Percentiles rank a stretch among this genome's conserved stretches.
Conservation (phyloP, 192 early-diverging fungal species). For the Spizellomyces punctatus region DNA sequence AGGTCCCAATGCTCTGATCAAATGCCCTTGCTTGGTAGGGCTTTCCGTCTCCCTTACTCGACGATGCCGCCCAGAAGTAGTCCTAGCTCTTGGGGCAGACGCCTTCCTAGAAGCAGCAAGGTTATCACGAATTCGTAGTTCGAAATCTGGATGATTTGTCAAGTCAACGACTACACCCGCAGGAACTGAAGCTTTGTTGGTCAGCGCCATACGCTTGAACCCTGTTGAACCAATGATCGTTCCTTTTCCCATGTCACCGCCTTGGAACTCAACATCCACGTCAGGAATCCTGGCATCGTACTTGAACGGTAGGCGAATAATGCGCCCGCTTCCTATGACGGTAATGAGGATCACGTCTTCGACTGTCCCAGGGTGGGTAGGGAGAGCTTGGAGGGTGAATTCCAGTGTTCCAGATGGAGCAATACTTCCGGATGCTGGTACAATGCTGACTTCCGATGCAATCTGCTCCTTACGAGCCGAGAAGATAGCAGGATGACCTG, state of each 20-base stretch:
- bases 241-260: conserved; percentile 24
- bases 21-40: conserved; percentile 4
- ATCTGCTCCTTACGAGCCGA: conserved; percentile 15
- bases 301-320: conserved; percentile 44
- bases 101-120: conserved; percentile 1
- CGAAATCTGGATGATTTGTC: conserved; percentile 41
- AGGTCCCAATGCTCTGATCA: conserved; percentile 7
- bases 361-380: conserved; percentile 30
- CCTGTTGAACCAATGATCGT: conserved; percentile 46
- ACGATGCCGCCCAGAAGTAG: conserved; percentile 16
- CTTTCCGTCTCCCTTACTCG: conserved; percentile 18
- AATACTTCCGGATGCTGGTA: conserved; percentile 33
- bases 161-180: conserved; percentile 47
- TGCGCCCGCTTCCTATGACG: conserved; percentile 41
- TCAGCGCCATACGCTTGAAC: conserved; percentile 12
- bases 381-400: conserved; percentile 32
- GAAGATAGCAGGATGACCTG: conserved; percentile 36
- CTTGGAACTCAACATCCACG: conserved; percentile 23
- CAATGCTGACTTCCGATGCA: conserved; percentile 17
- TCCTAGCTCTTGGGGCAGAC: conserved; percentile 15
- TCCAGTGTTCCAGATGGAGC: conserved; percentile 31
- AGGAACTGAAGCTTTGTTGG: conserved; percentile 36
- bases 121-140: conserved; percentile 10
- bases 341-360: conserved; percentile 44
- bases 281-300: conserved; percentile 43